These are phyloP conservation scores for Penicillium robsamsonii DNA, from an alignment of 495 filamentous ascomycete genomes.

Conservation along the genomic window DNA sequence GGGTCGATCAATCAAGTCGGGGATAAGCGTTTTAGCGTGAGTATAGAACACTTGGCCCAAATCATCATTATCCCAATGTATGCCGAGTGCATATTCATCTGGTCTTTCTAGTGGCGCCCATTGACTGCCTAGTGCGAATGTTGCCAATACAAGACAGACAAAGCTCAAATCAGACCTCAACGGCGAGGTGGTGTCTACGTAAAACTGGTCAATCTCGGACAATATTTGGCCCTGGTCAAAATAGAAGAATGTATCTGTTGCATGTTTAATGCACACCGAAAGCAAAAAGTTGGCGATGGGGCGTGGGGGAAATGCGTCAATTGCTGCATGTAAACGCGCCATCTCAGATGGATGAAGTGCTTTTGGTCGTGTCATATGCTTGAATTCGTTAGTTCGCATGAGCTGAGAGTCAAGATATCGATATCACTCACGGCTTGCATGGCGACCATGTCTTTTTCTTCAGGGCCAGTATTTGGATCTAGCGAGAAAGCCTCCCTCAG, in stretches of 20 bases:
- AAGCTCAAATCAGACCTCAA: conserved; percentile 18
- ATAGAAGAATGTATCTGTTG: conserved; percentile 27
- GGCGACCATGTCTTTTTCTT: conserved; percentile 16
- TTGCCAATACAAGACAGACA: conserved; percentile 20
- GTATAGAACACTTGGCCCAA: conserved; percentile 18
- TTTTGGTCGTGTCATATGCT: conserved; percentile 17
- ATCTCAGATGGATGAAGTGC: conserved; percentile 14
- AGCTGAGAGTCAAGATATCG: not conserved
- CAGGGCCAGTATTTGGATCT: conserved; percentile 8
- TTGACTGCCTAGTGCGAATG: conserved; percentile 28
- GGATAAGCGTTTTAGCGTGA: conserved; percentile 20
- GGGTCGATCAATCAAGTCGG: conserved; percentile 22
- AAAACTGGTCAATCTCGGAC: conserved; percentile 21
- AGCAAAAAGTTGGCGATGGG: conserved; percentile 25
- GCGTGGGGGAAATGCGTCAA: conserved; percentile 23
- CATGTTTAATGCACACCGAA: conserved; percentile 22
- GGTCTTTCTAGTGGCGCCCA: conserved; percentile 22
- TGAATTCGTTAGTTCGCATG: not conserved
- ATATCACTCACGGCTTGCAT: conserved; percentile 19
- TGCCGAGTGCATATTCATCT: not conserved
- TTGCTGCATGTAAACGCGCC: conserved; percentile 6
- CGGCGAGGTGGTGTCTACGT: conserved; percentile 12
- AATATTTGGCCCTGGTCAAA: conserved; percentile 25
- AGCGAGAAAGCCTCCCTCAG: conserved; percentile 25
- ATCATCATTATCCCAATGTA: conserved; percentile 10